Base-by-base conservation (phyloP, 2,329 filamentous ascomycete species). In the Pseudocercospora crystallina region DNA sequence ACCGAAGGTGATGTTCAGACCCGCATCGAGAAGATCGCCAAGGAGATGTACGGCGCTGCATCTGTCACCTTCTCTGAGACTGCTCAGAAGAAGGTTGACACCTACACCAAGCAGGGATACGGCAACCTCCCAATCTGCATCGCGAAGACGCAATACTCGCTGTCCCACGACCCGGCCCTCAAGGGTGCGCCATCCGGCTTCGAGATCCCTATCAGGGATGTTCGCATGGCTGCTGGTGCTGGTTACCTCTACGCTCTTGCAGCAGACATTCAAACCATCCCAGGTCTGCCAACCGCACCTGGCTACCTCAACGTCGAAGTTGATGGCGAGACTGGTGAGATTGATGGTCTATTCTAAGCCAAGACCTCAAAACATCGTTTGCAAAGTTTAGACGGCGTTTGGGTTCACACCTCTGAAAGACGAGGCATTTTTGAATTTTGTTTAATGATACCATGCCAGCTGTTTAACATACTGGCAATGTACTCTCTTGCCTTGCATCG, bases 261-360 rank as follows among this genome's bases (percentile, higher is more conserved):
- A 47, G 94, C 94, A 11, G 94, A 99, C 67, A 97, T 99, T 60
- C 94, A 97, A 78, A 99, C 94, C 1, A 99, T 99, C 58, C 94
- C 94, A 11, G 94, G 94, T 55, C 77, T 99, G 58, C 92, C 92
- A 8, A 97, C 94, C 8, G 92, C 92, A 14, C 94, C 92, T 8
- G 94, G 94, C 9, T 97, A 97, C 69, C 77, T 97, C 56, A 96
- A 96, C 65, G 91, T 96, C 39, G 92, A 96, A 61, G 79, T 85
- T 37, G 73, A 79, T 57, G 65, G 70, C 20, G 74, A 76, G 65
- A 78, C 73, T 13, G 76, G 75, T 11, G 76, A 79, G 69, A 78
- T 80, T 52, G 75, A 79, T 56, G 85, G 94, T 5, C 80, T 99
- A 49, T 99, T 97, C 73, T 99, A 90, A 61, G 58, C 49, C 12